Base-by-base conservation (phyloP, 768 basidiomycete genomes). In the Termitomyces sp. region DNA sequence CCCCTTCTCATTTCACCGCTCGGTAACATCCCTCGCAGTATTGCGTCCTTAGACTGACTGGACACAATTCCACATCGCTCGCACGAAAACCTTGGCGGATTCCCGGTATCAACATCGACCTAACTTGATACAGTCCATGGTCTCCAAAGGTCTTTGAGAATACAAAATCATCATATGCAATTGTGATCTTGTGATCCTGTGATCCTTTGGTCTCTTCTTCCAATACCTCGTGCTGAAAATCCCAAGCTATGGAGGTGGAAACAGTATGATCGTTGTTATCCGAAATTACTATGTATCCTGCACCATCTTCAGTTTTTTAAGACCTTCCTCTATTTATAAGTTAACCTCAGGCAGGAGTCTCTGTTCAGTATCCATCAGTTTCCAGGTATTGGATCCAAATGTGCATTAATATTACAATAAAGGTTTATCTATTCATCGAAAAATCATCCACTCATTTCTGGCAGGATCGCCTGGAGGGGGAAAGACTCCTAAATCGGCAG, bases 381-480 rank as follows among this genome's bases (percentile, higher is more conserved):
- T 38, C 38, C 36, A 24, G 26, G 8, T 10, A 20, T 8, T 44
- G 40, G 46, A 50, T 41, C 22, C 41, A 24, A 5, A 35, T 18
- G 28, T 57, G 52, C 52, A 55, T 58, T 60, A 62, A 16, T 56
- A 26, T 58, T 61, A 63, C 56, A 59, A 49, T 62, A 61, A 53
- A 64, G 58, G 57, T 64, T 59, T 64, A 63, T 18, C 63, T 47
- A 63, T 59, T 63, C 76, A 85, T 65, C 80, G 78, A 62, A 84
- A 69, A 52, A 88, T 77, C 50, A 82, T 77, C 86, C 86, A 88
- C 18, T 88, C 86, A 60, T 80, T 75, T 61, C 85, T 75, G 18
- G 79, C 85, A 54, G 85, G 84, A 63, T 88, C 85, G 16, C 79
- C 86, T 41, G 79, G 78, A 14, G 80, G 81, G 40, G 87, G 87